Base-by-base conservation (phyloP, 2,329 filamentous ascomycete genomes). In the Aspergillus pseudoviridinutans region DNA sequence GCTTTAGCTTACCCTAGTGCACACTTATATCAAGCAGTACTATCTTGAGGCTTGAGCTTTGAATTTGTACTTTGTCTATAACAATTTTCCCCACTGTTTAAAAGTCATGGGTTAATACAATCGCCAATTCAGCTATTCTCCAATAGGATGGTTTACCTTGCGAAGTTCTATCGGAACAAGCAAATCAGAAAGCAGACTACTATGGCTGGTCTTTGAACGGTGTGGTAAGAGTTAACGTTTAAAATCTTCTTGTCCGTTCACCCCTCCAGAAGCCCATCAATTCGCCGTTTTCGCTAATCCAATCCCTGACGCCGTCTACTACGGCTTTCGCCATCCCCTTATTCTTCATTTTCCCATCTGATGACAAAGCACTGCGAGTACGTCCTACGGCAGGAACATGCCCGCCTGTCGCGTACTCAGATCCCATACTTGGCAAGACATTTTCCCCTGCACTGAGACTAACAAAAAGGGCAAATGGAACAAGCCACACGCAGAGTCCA, bases 381-480 rank as follows among this genome's bases (percentile, higher is more conserved):
- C 72, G 54, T 9, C 67, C 68, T 24, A 61, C 56, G 14, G 65
- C 54, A 28, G 62, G 50, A 42, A 57, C 60, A 59, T 64, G 67
- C 14, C 80, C 79, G 5, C 84, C 84, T 0, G 84, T 86, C 20
- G 82, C 83, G 69, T 86, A 87, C 62, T 92, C 89, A 50, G 85
- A 91, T 12, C 91, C 91, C 84, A 97, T 97, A 7, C 88, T 95
- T 0, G 94, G 94, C 53, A 99, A 78, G 3, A 97, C 91, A 70
- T 97, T 97, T 71, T 99, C 94, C 55, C 92, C 91, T 0, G 94
- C 94, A 20, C 91, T 96, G 46, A 99, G 77, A 68, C 90, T 96
- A 52, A 99, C 93, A 70, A 99, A 99, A 14, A 99, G 82, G 17
- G 92, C 87, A 71, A 99, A 99, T 0, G 94, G 94, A 0, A 97